Conservation (phyloP, 306 rosid genomes). For the Cicer judaicum region DNA sequence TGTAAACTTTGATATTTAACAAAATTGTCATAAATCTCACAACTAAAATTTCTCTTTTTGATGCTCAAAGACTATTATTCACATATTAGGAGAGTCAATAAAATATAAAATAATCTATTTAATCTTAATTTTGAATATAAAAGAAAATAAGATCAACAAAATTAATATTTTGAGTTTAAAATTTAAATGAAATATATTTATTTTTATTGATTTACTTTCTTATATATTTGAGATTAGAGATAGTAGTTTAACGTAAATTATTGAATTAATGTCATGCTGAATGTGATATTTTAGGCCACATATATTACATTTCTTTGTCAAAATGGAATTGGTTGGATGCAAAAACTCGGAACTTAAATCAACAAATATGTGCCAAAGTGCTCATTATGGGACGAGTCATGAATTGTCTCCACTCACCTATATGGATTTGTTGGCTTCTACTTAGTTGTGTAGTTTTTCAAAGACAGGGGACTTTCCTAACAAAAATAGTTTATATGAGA, state of each 20-base stretch:
- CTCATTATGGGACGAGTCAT: conserved; percentile 2
- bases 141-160: too few species aligned
- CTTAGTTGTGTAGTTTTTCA: neutral
- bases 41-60: neutral
- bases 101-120: neutral
- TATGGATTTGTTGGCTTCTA: conserved; percentile 22
- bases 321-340: conserved; percentile 6
- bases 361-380: neutral
- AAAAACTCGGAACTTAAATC: conserved; percentile 22
- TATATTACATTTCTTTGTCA: conserved; percentile 20
- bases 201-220: too few species aligned
- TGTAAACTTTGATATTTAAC: neutral
- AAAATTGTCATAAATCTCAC: neutral
- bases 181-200: too few species aligned
- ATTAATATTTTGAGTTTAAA: too few species aligned
- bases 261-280: conserved; percentile 1
- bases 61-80: conserved; percentile 11
- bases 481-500: neutral
- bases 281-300: conserved; percentile 25
- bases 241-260: neutral
- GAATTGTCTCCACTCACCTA: conserved; percentile 26
- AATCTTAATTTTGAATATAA: too few species aligned
- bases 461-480: neutral
- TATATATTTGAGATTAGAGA: too few species aligned
- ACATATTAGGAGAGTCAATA: neutral